Percentiles rank a stretch among this genome's conserved stretches.
Conservation (phyloP, 345 rosid genomes). For the Isatis tinctoria region DNA sequence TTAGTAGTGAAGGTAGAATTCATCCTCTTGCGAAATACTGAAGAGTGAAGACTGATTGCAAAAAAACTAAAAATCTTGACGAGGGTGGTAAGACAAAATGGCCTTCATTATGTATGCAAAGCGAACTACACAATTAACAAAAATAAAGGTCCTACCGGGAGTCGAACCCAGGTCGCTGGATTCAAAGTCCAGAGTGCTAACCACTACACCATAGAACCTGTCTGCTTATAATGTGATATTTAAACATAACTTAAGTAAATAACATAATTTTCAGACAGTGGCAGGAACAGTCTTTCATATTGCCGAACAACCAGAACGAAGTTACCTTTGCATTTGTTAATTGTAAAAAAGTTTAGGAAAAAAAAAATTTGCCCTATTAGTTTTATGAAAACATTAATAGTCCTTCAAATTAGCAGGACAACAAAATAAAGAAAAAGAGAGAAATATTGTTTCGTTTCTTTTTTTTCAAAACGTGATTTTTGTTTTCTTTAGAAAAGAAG, state of each 20-base stretch:
- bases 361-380: no score
- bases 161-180: slow-evolving; percentile 65
- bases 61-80: not conserved
- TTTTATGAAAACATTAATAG: no score
- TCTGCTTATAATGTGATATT: not conserved
- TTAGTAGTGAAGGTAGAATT: not conserved
- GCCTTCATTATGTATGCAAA: not conserved
- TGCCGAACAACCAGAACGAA: not conserved
- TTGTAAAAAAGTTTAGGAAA: not conserved
- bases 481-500: not conserved
- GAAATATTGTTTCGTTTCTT: no score
- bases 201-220: slow-evolving; percentile 89
- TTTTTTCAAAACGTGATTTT: no score
- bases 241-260: not conserved
- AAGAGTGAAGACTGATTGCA: not conserved
- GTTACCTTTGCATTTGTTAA: not conserved
- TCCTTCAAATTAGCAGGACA: no score
- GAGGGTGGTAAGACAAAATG: not conserved
- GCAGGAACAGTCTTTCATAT: no score
- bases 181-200: slow-evolving; percentile 96
- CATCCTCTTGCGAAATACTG: not conserved
- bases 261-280: not conserved
- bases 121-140: not conserved
- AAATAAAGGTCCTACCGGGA: not conserved
- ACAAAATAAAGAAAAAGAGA: no score